Evolutionary conservation across 345 rosid genomes (phyloP), one percentile per base, ranked within the genome.

Genomic region (Isatis tinctoria): DNA sequence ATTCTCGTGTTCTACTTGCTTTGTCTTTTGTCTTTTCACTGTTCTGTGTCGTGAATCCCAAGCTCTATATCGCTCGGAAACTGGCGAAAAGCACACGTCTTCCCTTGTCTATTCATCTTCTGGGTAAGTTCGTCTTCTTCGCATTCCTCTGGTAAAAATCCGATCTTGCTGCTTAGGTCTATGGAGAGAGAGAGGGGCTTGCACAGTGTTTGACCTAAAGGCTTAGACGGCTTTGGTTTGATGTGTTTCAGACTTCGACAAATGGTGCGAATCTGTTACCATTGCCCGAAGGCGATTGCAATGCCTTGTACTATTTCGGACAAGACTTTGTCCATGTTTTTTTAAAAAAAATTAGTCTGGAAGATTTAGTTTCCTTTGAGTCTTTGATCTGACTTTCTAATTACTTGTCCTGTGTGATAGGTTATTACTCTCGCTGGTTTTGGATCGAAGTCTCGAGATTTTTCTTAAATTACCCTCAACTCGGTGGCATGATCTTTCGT

Each of bases 21-120:
- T 67, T 63, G 53, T 54, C 71, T 69, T 70, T 76, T 67, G 60
- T 57, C 67, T 37, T 74, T 74, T 44, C 75, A 76, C 75, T 76
- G 60, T 70, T 70, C 32, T 75, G 13, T 70, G 51, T 76, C 79
- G 75, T 76, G 75, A 76, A 70, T 76, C 75, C 43, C 70, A 70
- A 76, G 70, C 74, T 61, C 65, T 33, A 18, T 24, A 13, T 54
- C 54, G 22, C 33, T 73, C 39, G 4, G 4, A 62, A 75, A 33
- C 51, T 52, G 40, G 56, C 64, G 43, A 22, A n/a, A 36, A 26
- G 24, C 70, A 74, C 79, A 51, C 64, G 40, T 75, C 74, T 52
- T 68, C 37, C 39, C 67, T 65, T n/a, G 65, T 65, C 60, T 57
- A 43, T 60, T 54, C 5, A 35, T 64, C 60, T 76, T 48, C 76